phyloP scores from a whole-genome alignment of 805 yeast genomes.

The Candida tallmaniae region DNA sequence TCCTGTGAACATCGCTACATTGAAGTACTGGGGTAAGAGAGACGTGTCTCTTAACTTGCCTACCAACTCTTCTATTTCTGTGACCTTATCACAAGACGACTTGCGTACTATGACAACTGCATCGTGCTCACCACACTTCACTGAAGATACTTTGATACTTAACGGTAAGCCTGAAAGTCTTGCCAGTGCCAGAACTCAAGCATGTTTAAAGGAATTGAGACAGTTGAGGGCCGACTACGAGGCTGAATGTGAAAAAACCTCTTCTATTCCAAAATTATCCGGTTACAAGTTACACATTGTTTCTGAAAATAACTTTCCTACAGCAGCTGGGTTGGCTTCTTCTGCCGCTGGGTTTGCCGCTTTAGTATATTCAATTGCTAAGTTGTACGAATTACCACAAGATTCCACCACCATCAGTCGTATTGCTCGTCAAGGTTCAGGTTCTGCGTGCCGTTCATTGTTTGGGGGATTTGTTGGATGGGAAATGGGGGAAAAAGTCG shows the following conservation, averaged over 20 bases:
- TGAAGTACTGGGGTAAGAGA: slow-evolving; percentile 98
- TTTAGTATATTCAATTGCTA: slow-evolving; percentile 82
- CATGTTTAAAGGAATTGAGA: slow-evolving; percentile 76
- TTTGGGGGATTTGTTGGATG: slow-evolving; percentile 98
- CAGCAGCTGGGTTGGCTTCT: slow-evolving; percentile 98
- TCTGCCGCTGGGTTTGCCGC: slow-evolving; percentile 99
- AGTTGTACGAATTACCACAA: slow-evolving; percentile 80
- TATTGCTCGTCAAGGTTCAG: slow-evolving; percentile 97
- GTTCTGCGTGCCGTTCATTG: slow-evolving; percentile 95
- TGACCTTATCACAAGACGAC: slow-evolving; percentile 87
- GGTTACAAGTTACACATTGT: slow-evolving; percentile 71
- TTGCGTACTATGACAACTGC: slow-evolving; percentile 90
- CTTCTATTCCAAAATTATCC: slow-evolving; percentile 54
- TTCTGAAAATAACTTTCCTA: slow-evolving; percentile 95
- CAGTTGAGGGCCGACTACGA: slow-evolving; percentile 61
- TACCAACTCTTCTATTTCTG: slow-evolving; percentile 93
- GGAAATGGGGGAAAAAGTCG: slow-evolving; percentile 81
- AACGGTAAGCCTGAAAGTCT: slow-evolving; percentile 82
- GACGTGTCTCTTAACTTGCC: slow-evolving; percentile 86
- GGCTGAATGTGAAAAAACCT: slow-evolving; percentile 31
- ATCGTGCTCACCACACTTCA: slow-evolving; percentile 54
- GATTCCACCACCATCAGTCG: slow-evolving; percentile 79
- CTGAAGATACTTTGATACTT: slow-evolving; percentile 70
- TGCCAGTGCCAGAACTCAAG: slow-evolving; percentile 56
- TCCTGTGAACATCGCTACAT: slow-evolving; percentile 95